phyloP scores from a whole-genome alignment of 441 rosid genomes.

The Brassica balearica region DNA sequence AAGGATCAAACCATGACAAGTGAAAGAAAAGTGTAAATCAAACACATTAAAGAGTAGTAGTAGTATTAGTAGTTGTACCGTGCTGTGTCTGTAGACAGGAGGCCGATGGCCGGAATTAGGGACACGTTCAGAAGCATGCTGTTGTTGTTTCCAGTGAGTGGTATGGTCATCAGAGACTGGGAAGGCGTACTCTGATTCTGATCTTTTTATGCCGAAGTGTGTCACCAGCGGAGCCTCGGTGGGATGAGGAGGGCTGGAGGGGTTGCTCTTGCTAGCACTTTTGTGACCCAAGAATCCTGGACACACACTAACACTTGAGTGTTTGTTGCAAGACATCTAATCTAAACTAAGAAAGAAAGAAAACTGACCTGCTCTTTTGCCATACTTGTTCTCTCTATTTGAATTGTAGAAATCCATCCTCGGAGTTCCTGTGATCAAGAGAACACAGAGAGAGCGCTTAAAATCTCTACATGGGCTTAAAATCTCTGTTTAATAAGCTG shows the following conservation, averaged over 20 bases:
- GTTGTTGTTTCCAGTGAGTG: constrained; percentile 41
- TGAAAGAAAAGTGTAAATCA: not conserved
- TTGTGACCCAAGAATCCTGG: constrained; percentile 32
- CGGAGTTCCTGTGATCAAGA: not conserved
- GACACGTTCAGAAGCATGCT: constrained; percentile 37
- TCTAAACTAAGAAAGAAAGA: not conserved
- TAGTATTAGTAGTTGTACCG: constrained; percentile 22
- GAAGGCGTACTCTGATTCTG: constrained; percentile 38
- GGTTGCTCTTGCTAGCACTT: constrained; percentile 43
- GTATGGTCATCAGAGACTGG: constrained; percentile 38
- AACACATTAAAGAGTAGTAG: constrained; percentile 8
- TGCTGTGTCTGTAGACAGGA: constrained; percentile 42
- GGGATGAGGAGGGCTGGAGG: constrained; percentile 43
- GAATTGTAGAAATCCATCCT: constrained; percentile 43
- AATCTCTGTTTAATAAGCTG: not conserved
- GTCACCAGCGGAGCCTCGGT: constrained; percentile 16
- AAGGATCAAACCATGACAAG: constrained; percentile 1
- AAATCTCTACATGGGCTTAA: not conserved
- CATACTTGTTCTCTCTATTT: constrained; percentile 31
- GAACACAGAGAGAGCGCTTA: not conserved
- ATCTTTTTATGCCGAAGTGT: constrained; percentile 30
- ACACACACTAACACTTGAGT: constrained; percentile 8
- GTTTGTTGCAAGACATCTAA: not conserved
- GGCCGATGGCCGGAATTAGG: constrained; percentile 38
- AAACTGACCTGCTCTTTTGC: constrained; percentile 39